Evolutionary conservation across 83 land plant genomes (phyloP), one percentile per base, ranked within the genome.

Genomic region (Picea engelmannii): DNA sequence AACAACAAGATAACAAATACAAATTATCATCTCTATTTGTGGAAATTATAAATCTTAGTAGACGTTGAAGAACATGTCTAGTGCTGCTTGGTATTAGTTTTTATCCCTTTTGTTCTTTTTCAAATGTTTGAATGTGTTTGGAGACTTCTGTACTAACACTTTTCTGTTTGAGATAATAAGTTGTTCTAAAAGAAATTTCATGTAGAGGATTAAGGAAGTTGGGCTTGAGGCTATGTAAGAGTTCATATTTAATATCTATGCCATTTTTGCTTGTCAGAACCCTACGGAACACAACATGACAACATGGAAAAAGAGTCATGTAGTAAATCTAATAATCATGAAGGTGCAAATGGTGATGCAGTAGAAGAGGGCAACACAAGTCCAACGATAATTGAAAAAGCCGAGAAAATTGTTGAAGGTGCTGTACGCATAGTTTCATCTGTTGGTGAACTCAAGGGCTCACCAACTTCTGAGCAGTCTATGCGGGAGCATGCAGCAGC

Each of bases 321-420:
- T 6, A 25, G 58, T 27, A 25, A 52, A 52, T 77, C 79, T 59
- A 63, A 60, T 77, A 59, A 44, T 60, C 11, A 12, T 58, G 52
- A 77, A 44, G 79, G 13, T 58, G 40, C 52, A 58, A 60, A 13
- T 77, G 79, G 52, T 59, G 6, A 55, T 27, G 42, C 17, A 58
- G 23, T 35, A 55, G 13, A 18, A 27, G 40, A 77, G 63, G 63
- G 63, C 3, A 55, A 31, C 79, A 27, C 25, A 16, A 59, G 42
- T 25, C n/a, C 23, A 5, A 27, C 24, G 17, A 55, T 77, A 59
- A 59, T 60, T 59, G 63, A 77, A 60, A 55, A 77, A 59, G 79
- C 40, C 6, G 24, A 77, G 79, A 77, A 77, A 77, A 25, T 77
- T 59, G 63, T 77, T 59, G 79, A 77, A 58, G 40, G 61, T 77